Conservation (phyloP, 2,329 filamentous ascomycete genomes). For the Macrophomina tecta region DNA sequence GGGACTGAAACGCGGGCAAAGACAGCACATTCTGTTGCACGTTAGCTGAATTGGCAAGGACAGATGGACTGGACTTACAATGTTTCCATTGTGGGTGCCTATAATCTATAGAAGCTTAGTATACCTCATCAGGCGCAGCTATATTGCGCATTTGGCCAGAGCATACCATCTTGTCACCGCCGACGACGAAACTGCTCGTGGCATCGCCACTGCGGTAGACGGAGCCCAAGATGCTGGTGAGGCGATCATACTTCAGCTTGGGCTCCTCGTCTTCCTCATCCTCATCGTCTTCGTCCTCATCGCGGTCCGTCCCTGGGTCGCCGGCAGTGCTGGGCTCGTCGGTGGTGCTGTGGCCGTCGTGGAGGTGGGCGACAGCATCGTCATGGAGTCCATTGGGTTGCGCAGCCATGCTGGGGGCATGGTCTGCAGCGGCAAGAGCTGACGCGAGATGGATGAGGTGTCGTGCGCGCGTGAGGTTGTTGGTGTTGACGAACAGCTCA, state of each 20-base stretch:
- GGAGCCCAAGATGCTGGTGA: conserved; percentile 78
- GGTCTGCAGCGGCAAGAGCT: conserved; percentile 36
- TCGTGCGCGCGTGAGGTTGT: conserved; percentile 1
- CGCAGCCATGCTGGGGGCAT: conserved; percentile 51
- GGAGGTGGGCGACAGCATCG: conserved; percentile 57
- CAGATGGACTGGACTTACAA: conserved; percentile 66
- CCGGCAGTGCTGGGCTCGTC: conserved; percentile 32
- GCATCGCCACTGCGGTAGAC: conserved; percentile 96
- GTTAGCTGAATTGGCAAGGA: background rate
- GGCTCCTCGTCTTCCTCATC: conserved; percentile 94
- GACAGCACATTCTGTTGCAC: conserved; percentile 76
- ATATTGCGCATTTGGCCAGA: conserved; percentile 23
- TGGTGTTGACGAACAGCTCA: conserved; percentile 19
- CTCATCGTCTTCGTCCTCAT: conserved; percentile 63
- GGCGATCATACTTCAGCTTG: conserved; percentile 85
- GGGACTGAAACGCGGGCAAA: conserved; percentile 77
- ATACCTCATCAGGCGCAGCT: conserved; percentile 59
- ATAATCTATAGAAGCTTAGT: conserved; percentile 67
- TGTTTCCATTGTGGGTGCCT: conserved; percentile 95
- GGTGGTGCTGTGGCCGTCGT: conserved; percentile 49
- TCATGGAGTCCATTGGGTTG: conserved; percentile 41
- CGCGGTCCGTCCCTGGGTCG: conserved; percentile 28
- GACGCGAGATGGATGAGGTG: conserved; percentile 25
- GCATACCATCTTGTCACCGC: conserved; percentile 93
- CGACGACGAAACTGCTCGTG: conserved; percentile 87